These are phyloP conservation scores for Poteriospumella lacustris DNA, from an alignment of 108 stramenopile genomes.

Conservation along the genomic window DNA sequence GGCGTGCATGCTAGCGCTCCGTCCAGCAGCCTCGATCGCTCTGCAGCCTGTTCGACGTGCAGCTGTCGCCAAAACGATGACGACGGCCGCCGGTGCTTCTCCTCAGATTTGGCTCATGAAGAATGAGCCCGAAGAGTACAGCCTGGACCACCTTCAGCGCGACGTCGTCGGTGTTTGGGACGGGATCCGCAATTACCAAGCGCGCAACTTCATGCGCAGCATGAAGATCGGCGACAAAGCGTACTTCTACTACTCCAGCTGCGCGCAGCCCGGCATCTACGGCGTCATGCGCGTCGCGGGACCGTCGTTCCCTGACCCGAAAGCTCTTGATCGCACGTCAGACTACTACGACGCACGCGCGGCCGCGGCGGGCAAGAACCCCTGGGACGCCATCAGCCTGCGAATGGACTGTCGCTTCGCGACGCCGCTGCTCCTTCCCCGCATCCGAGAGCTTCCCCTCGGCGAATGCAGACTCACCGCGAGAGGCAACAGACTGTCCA, in stretches of 20 bases:
- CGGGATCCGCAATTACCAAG: conserved; percentile 30
- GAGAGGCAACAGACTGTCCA: background rate
- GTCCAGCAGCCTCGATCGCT: too few relatives aligned
- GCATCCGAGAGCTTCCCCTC: background rate
- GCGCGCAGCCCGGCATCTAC: conserved; percentile 29
- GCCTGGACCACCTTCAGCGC: background rate
- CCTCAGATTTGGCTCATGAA: background rate
- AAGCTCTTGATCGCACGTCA: background rate
- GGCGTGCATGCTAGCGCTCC: too few relatives aligned
- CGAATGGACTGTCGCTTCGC: background rate
- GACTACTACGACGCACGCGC: conserved; percentile 12
- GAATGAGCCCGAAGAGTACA: background rate
- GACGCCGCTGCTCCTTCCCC: background rate
- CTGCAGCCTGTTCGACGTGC: too few relatives aligned
- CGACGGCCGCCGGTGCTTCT: too few relatives aligned
- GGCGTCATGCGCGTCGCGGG: conserved; percentile 4
- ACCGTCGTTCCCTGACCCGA: conserved; percentile 13
- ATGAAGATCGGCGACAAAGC: conserved; percentile 27
- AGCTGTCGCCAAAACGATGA: too few relatives aligned
- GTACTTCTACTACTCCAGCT: conserved; percentile 28
- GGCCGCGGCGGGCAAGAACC: background rate
- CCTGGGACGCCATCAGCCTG: background rate
- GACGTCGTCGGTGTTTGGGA: background rate
- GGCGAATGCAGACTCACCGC: background rate
- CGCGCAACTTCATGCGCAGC: conserved; percentile 26